Percentiles rank a stretch among this genome's conserved stretches.
Evolutionary conservation across 257 asterid genomes (phyloP).

Genomic region (Striga asiatica): DNA sequence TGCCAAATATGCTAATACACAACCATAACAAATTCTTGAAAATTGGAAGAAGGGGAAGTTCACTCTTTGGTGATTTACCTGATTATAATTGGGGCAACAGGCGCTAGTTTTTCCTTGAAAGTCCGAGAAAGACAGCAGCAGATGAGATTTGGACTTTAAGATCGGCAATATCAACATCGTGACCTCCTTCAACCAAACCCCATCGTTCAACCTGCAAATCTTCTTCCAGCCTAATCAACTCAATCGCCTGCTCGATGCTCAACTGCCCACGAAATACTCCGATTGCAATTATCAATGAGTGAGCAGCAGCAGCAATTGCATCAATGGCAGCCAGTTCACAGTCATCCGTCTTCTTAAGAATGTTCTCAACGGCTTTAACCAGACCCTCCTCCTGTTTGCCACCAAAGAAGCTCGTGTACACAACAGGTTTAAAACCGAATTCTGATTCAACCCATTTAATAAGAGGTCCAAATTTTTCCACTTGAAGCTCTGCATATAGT

Average conservation of each 20-base stretch:
- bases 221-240: conserved; percentile 88
- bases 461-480: conserved; percentile 70
- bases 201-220: conserved; percentile 81
- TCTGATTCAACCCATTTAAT: conserved; percentile 76
- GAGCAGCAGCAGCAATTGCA: conserved; percentile 86
- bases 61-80: conserved; percentile 16
- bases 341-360: conserved; percentile 54
- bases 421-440: conserved; percentile 63
- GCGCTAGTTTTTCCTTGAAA: conserved; percentile 43
- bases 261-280: conserved; percentile 52
- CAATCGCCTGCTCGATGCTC: conserved; percentile 70
- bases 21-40: conserved; percentile 3
- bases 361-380: conserved; percentile 41
- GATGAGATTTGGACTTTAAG: conserved; percentile 77
- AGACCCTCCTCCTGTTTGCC: conserved; percentile 78
- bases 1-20: conserved; percentile 4
- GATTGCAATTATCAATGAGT: conserved; percentile 69
- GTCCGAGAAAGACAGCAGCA: conserved; percentile 78
- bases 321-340: conserved; percentile 76
- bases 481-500: conserved; percentile 57
- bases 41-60: conserved; percentile 6
- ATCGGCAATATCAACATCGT: conserved; percentile 92
- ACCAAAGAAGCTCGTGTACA: conserved; percentile 71
- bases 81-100: conserved; percentile 1
- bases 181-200: conserved; percentile 99